Percentiles rank a stretch among this genome's conserved stretches.
phyloP scores from a whole-genome alignment of 176 grass and related monocot genomes.

The Oryza coarctata region DNA sequence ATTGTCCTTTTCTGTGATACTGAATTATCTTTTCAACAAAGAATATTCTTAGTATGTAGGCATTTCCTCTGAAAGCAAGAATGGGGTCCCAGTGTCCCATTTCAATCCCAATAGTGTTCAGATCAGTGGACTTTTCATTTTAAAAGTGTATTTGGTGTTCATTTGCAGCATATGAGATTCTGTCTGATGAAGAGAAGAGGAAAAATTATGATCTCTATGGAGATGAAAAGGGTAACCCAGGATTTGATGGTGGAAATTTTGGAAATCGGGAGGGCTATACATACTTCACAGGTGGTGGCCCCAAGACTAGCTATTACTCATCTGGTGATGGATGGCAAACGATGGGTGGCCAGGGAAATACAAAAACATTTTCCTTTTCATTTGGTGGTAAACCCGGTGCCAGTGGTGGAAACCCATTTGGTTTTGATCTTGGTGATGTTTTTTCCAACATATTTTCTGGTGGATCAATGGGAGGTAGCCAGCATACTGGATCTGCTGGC shows the following conservation, averaged over 20 bases:
- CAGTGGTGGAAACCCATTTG: conserved; percentile 62
- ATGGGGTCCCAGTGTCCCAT: neutral
- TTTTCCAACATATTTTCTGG: conserved; percentile 86
- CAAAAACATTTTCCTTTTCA: conserved; percentile 78
- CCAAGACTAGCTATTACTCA: conserved; percentile 56
- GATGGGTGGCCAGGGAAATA: conserved; percentile 64
- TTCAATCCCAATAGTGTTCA: neutral
- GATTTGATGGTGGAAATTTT: conserved; percentile 62
- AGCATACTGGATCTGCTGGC: conserved; percentile 52
- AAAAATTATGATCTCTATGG: conserved; percentile 90
- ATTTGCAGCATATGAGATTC: conserved; percentile 86
- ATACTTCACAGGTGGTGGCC: conserved; percentile 62
- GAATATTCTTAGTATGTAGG: neutral
- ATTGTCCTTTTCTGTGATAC: neutral
- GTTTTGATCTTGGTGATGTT: conserved; percentile 72
- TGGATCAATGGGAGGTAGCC: conserved; percentile 42
- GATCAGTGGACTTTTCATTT: neutral
- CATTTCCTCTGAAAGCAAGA: neutral
- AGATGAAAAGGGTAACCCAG: conserved; percentile 71
- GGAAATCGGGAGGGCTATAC: conserved; percentile 61
- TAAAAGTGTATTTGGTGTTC: neutral
- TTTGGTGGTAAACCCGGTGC: conserved; percentile 62
- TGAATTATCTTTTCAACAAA: neutral
- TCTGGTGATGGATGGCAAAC: conserved; percentile 83
- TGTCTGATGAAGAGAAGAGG: conserved; percentile 97